These are phyloP conservation scores for Thymus mandschuricus DNA, from an alignment of 257 asterid species.

Conservation along the genomic window DNA sequence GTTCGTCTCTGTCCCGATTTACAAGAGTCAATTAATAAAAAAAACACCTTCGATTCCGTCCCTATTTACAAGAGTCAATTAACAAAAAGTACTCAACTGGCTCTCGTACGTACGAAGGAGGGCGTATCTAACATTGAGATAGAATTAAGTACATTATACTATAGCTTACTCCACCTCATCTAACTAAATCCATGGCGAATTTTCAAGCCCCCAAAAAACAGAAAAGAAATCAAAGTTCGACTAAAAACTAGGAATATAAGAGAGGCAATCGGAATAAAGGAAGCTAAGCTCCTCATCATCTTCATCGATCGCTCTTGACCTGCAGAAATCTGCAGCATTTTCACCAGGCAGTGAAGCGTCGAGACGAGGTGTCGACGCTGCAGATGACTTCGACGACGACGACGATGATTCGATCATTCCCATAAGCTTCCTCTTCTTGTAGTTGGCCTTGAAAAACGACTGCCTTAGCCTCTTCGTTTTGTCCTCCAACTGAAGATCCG, in stretches of 20 bases:
- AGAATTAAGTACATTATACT: neutral
- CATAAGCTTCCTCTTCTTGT: slow-evolving; percentile 65
- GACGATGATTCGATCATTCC: slow-evolving; percentile 32
- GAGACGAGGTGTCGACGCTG: neutral
- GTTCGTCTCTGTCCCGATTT: no score
- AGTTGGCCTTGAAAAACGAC: slow-evolving; percentile 72
- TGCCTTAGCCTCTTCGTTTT: slow-evolving; percentile 72
- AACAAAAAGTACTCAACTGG: no score
- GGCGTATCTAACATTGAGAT: no score
- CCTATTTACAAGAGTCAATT: no score
- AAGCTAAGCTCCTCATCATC: slow-evolving; percentile 49
- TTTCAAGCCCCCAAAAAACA: no score
- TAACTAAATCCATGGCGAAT: neutral
- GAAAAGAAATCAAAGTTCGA: neutral
- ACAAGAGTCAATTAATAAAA: no score
- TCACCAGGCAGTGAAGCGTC: neutral
- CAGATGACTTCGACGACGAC: slow-evolving; percentile 12
- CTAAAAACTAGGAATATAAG: slow-evolving; percentile 37
- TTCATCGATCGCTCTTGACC: slow-evolving; percentile 5
- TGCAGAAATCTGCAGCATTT: neutral
- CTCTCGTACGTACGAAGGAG: no score
- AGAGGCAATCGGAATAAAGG: slow-evolving; percentile 43
- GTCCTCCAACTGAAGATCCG: slow-evolving; percentile 59
- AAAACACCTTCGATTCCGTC: no score
- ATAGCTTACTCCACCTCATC: neutral